Evolutionary conservation across 78 protist genomes (phyloP).

Genomic region (Blattamonas nauphoetae): DNA sequence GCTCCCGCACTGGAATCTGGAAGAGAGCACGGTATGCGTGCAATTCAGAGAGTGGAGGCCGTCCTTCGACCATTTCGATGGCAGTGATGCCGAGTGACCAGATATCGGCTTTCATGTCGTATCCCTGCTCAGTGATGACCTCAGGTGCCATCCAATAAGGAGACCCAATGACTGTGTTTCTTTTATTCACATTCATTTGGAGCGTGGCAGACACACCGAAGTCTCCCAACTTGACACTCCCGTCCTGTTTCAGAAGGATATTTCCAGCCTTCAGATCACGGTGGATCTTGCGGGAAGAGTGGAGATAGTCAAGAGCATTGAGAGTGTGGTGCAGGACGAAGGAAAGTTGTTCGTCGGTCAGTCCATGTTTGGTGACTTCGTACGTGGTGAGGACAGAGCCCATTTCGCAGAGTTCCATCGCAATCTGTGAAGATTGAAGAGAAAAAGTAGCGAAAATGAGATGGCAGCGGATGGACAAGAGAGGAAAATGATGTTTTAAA

Average conservation of each 20-base stretch:
- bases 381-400: neutral
- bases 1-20: slow-evolving; percentile 53
- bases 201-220: slow-evolving; percentile 6
- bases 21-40: slow-evolving; percentile 66
- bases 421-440: neutral
- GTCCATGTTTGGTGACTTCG: neutral
- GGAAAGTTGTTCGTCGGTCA: neutral
- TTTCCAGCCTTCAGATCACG: neutral
- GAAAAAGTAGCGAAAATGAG: no score
- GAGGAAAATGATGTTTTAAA: no score
- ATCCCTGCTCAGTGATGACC: neutral
- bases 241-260: neutral
- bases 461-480: no score
- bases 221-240: neutral
- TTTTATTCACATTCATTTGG: neutral
- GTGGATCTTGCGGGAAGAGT: neutral
- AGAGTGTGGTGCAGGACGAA: neutral
- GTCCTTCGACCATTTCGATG: slow-evolving; percentile 59
- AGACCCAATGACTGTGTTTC: neutral
- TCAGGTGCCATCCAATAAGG: slow-evolving; percentile 19
- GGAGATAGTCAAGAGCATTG: neutral
- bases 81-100: slow-evolving; percentile 78
- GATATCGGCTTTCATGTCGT: slow-evolving; percentile 49
- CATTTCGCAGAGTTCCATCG: slow-evolving; percentile 10
- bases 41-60: slow-evolving; percentile 63